These are phyloP conservation scores for Pseudogymnoascus sp. DNA, from an alignment of 2,329 filamentous ascomycete genomes.

Conservation along the genomic window DNA sequence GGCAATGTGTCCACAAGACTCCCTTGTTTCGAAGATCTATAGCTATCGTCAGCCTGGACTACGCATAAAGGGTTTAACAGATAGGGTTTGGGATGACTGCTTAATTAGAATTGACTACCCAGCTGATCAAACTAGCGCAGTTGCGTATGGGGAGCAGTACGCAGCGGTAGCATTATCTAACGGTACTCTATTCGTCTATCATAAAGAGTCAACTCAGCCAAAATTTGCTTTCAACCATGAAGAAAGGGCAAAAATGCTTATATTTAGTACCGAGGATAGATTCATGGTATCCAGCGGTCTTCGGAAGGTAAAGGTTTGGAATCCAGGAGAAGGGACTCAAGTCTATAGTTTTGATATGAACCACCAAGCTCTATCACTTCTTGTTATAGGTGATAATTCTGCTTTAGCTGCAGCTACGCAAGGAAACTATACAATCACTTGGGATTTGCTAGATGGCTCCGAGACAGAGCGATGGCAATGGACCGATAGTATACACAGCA, in stretches of 20 bases:
- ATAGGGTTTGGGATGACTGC: constrained; percentile 30
- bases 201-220: constrained; percentile 21
- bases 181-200: constrained; percentile 28
- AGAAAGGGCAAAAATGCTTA: constrained; percentile 23
- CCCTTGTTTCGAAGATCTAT: constrained; percentile 22
- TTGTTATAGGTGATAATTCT: constrained; percentile 15
- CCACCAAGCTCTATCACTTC: constrained; percentile 15
- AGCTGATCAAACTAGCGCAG: constrained; percentile 20
- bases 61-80: constrained; percentile 21
- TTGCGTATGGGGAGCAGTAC: constrained; percentile 22
- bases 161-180: constrained; percentile 28
- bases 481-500: background rate
- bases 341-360: constrained; percentile 17
- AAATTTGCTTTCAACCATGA: constrained; percentile 20
- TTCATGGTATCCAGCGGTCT: constrained; percentile 23
- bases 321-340: constrained; percentile 14
- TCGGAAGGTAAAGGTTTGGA: constrained; percentile 20
- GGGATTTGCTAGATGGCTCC: constrained; percentile 14
- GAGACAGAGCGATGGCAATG: background rate
- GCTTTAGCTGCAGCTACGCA: constrained; percentile 18
- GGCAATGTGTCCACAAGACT: constrained; percentile 29
- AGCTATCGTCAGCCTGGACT: constrained; percentile 11
- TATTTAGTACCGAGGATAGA: constrained; percentile 22
- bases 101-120: constrained; percentile 27
- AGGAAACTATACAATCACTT: constrained; percentile 18